phyloP scores from a whole-genome alignment of 495 filamentous ascomycete species.

The Neurospora tetrasperma region DNA sequence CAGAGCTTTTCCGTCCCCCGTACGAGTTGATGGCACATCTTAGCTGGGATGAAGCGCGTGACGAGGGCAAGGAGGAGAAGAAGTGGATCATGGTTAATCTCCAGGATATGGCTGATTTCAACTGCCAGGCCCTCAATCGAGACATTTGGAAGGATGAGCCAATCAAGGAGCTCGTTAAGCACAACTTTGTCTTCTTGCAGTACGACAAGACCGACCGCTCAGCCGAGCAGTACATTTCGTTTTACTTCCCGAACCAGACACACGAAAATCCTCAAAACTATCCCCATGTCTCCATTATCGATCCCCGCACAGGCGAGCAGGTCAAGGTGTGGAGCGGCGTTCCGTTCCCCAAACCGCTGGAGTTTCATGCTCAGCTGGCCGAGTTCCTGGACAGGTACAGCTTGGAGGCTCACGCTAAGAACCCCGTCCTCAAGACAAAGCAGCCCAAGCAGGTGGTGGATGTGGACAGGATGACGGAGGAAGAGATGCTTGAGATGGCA shows the following conservation, averaged over 20 bases:
- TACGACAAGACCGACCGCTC: conserved; percentile 70
- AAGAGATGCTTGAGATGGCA: conserved; percentile 92
- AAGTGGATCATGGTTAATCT: conserved; percentile 96
- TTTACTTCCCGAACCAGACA: conserved; percentile 71
- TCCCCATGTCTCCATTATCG: conserved; percentile 90
- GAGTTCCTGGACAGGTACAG: conserved; percentile 96
- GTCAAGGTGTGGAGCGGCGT: conserved; percentile 90
- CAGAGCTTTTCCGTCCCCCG: conserved; percentile 85
- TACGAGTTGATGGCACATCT: conserved; percentile 71
- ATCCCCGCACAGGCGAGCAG: conserved; percentile 92
- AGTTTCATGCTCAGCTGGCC: conserved; percentile 83
- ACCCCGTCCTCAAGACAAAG: conserved; percentile 79
- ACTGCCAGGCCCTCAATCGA: conserved; percentile 85
- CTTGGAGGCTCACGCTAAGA: conserved; percentile 74
- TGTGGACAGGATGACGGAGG: conserved; percentile 84
- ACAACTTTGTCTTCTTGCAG: conserved; percentile 94
- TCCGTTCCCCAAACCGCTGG: conserved; percentile 62
- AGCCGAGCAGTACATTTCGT: conserved; percentile 70
- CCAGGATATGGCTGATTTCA: conserved; percentile 82
- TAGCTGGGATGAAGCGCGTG: conserved; percentile 68
- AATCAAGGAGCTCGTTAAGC: conserved; percentile 67
- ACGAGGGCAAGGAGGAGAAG: conserved; percentile 70
- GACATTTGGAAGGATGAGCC: conserved; percentile 86
- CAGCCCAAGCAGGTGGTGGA: conserved; percentile 56
- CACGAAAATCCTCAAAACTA: conserved; percentile 65